A percentile compares a stretch with the other conserved stretches of the same genome.
phyloP scores from a whole-genome alignment of 257 asterid species.

The Solanum commersonii region DNA sequence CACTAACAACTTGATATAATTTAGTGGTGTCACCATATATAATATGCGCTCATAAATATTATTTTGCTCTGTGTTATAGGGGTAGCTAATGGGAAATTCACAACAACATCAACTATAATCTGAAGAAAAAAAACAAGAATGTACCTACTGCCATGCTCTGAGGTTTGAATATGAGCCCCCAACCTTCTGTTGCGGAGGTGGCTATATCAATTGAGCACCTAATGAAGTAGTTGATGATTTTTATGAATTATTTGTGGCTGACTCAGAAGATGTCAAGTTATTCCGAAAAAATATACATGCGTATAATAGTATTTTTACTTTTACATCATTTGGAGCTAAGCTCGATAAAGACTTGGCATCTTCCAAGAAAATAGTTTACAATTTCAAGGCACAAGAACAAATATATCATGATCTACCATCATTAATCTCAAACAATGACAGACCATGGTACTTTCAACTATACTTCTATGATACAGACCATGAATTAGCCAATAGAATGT shows the following conservation, averaged over 20 bases:
- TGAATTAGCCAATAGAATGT: neutral
- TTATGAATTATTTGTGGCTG: neutral
- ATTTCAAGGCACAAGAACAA: neutral
- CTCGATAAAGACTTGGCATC: neutral
- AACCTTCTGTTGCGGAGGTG: neutral
- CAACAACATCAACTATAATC: neutral
- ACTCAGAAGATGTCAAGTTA: neutral
- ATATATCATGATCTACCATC: neutral
- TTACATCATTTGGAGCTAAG: neutral
- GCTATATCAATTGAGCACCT: neutral
- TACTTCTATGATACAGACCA: neutral
- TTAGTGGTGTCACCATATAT: no score
- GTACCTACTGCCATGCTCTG: neutral
- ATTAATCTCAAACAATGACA: neutral
- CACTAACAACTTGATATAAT: no score
- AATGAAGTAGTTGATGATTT: neutral
- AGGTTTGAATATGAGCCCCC: neutral
- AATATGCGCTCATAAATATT: no score
- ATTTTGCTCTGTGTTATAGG: no score
- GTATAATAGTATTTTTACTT: neutral
- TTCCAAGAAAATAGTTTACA: neutral
- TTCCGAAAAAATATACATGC: rapidly evolving
- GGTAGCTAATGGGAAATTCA: neutral
- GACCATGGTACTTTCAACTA: neutral
- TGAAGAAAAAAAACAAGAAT: neutral